These are phyloP conservation scores for Stagonosporopsis chrysanthemi DNA, from an alignment of 2,329 filamentous ascomycete genomes.

Conservation along the genomic window DNA sequence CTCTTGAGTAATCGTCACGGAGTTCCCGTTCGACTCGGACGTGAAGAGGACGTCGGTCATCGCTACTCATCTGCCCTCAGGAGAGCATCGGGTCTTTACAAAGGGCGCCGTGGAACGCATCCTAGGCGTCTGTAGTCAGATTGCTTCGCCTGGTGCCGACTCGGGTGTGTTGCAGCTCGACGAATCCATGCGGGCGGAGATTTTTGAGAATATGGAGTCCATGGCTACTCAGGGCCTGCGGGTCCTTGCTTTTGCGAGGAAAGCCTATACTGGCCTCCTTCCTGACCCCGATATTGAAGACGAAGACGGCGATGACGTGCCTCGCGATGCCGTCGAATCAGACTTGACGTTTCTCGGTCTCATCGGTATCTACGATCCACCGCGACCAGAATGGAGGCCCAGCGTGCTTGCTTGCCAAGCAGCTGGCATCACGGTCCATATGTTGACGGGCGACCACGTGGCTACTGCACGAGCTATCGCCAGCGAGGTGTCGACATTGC, in stretches of 20 bases:
- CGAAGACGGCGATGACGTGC: slow-evolving; percentile 53
- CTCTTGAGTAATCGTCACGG: slow-evolving; percentile 56
- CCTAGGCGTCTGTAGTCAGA: slow-evolving; percentile 47
- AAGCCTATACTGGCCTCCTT: slow-evolving; percentile 48
- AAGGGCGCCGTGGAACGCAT: slow-evolving; percentile 75
- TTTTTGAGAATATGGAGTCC: neutral
- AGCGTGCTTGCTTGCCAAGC: slow-evolving; percentile 45
- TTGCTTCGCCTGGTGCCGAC: neutral
- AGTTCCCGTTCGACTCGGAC: slow-evolving; percentile 75
- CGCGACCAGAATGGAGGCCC: slow-evolving; percentile 77
- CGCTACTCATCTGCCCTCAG: slow-evolving; percentile 53
- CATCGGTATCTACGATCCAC: slow-evolving; percentile 83
- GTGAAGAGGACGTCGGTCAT: slow-evolving; percentile 79
- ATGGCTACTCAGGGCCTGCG: slow-evolving; percentile 60
- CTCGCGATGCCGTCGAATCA: slow-evolving; percentile 69
- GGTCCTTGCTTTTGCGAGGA: slow-evolving; percentile 70
- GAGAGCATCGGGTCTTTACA: slow-evolving; percentile 60
- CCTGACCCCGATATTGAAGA: slow-evolving; percentile 29
- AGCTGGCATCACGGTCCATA: slow-evolving; percentile 53
- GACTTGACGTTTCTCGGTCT: slow-evolving; percentile 77
- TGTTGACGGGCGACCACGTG: slow-evolving; percentile 57
- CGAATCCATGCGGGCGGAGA: neutral
- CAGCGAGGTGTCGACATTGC: slow-evolving; percentile 53
- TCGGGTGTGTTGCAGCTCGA: neutral
- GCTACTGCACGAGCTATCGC: slow-evolving; percentile 56